A percentile compares a stretch with the other conserved stretches of the same genome.
Conservation (phyloP, 208 protist genomes). For the Trypanosoma vivax region DNA sequence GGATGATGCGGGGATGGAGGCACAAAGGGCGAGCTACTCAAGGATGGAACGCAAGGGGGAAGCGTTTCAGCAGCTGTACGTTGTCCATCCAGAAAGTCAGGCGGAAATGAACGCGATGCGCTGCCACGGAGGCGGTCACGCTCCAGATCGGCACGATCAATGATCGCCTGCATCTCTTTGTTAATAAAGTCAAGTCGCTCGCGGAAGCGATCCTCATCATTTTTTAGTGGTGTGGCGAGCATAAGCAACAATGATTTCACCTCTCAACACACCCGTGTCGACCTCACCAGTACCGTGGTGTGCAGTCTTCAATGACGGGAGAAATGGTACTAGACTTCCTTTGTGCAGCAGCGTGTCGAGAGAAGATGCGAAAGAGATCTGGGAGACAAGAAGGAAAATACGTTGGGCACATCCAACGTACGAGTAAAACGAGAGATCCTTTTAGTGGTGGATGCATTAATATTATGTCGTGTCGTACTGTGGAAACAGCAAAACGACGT, state of each 20-base stretch:
- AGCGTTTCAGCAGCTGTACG: too few species aligned
- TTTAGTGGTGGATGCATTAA: too few species aligned
- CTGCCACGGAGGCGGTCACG: slow-evolving; percentile 24
- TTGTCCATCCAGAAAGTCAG: too few species aligned
- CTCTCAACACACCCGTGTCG: too few species aligned
- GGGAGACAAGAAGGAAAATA: too few species aligned
- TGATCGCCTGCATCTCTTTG: slow-evolving; percentile 61
- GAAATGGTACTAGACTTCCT: too few species aligned
- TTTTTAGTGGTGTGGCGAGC: slow-evolving; percentile 10
- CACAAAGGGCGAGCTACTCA: neutral
- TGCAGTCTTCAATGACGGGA: neutral
- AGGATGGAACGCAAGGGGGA: neutral
- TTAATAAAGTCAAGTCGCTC: slow-evolving; percentile 57
- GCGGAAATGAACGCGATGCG: neutral
- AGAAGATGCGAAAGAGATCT: too few species aligned
- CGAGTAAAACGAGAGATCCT: too few species aligned
- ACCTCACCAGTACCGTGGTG: neutral
- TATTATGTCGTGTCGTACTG: too few species aligned
- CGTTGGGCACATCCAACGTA: too few species aligned
- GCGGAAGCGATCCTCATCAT: slow-evolving; percentile 42
- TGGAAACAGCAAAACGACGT: too few species aligned
- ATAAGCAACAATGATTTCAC: neutral
- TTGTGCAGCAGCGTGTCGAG: too few species aligned
- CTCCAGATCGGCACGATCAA: slow-evolving; percentile 43
- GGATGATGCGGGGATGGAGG: neutral